Evolutionary conservation across 257 asterid genomes (phyloP).

Genomic region (Solanum acaule): DNA sequence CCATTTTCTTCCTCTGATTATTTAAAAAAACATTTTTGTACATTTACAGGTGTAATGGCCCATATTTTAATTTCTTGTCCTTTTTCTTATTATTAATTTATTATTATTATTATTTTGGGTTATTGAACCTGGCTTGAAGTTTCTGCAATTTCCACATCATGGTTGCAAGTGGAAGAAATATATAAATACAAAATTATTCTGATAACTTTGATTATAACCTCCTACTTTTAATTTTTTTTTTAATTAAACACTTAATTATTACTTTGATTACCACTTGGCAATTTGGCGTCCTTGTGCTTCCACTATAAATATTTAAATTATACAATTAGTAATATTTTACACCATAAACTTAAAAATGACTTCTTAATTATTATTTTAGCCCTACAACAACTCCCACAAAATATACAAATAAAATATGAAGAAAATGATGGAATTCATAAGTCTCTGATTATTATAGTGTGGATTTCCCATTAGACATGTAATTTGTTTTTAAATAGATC

Average conservation of each 20-base stretch:
- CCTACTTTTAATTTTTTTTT: too few relatives aligned
- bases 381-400: background rate
- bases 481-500: too few relatives aligned
- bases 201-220: background rate
- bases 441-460: background rate
- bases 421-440: background rate
- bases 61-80: background rate
- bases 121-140: background rate
- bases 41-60: background rate
- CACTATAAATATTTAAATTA: background rate
- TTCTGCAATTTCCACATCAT: background rate
- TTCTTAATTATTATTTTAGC: background rate
- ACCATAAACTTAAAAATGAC: background rate
- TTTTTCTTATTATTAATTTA: background rate
- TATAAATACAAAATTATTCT: background rate
- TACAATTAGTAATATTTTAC: background rate
- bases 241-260: background rate
- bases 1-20: background rate
- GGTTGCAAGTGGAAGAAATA: constrained; percentile 1
- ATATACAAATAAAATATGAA: background rate
- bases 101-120: background rate
- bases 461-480: background rate
- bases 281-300: background rate
- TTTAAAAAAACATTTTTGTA: background rate
- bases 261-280: constrained; percentile 6